Evolutionary conservation across 2,329 filamentous ascomycete species (phyloP).

Genomic region (Claviceps pazoutovae): DNA sequence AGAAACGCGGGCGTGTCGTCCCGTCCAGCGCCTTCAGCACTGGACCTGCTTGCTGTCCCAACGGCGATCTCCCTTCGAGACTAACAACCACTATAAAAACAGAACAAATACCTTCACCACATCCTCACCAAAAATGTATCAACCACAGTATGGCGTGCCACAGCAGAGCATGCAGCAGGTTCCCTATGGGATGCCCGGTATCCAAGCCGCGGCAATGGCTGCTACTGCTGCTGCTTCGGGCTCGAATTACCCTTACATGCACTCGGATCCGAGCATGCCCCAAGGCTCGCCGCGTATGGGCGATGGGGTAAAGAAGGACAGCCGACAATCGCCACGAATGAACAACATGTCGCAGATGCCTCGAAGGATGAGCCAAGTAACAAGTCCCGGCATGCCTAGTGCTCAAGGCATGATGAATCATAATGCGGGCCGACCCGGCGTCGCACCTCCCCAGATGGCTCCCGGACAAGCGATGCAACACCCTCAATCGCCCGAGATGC

Average conservation of each 20-base stretch:
- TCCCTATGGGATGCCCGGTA: conserved; percentile 61
- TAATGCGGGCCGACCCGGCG: conserved; percentile 33
- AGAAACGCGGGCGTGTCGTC: conserved; percentile 3
- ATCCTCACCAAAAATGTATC: conserved; percentile 49
- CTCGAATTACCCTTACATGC: conserved; percentile 58
- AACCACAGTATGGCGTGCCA: conserved; percentile 61
- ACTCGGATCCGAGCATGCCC: conserved; percentile 52
- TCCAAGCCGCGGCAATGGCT: conserved; percentile 85
- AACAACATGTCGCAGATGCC: conserved; percentile 46
- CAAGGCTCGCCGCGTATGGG: conserved; percentile 68
- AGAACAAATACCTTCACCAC: conserved; percentile 29
- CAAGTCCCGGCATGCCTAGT: conserved; percentile 60
- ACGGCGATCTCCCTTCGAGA: not conserved
- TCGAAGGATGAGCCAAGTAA: conserved; percentile 63
- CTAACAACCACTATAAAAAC: conserved; percentile 9
- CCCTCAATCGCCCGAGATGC: conserved; percentile 67
- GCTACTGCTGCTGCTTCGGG: conserved; percentile 83
- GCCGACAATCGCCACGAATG: conserved; percentile 66
- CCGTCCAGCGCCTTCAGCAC: not conserved
- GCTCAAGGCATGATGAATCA: conserved; percentile 68
- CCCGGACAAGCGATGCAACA: conserved; percentile 52
- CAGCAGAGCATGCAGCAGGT: conserved; percentile 54
- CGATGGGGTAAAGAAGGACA: conserved; percentile 56
- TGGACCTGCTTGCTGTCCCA: not conserved
- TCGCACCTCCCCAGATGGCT: conserved; percentile 44